A percentile compares a stretch with the other conserved stretches of the same genome.
phyloP scores from a whole-genome alignment of 495 filamentous ascomycete genomes.

The Astrothelium subdiscretum region DNA sequence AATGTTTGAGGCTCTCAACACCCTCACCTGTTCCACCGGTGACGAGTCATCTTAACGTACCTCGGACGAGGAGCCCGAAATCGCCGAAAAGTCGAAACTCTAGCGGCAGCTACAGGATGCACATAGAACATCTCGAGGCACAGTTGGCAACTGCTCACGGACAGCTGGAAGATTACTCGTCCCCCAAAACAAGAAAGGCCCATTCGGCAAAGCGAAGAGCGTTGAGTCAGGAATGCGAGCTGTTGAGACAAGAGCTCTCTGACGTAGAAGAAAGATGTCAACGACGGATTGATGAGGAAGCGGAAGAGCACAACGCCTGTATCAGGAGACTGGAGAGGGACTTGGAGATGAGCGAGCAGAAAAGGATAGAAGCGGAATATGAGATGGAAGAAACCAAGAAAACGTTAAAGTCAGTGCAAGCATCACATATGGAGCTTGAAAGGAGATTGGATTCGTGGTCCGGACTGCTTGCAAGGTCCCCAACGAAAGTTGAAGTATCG shows the following conservation, averaged over 20 bases:
- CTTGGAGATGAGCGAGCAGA: constrained; percentile 3
- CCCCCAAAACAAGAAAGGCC: constrained; percentile 7
- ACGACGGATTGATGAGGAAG: constrained; percentile 14
- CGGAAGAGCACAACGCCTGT: constrained; percentile 9
- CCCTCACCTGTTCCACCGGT: background rate
- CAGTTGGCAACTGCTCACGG: constrained; percentile 12
- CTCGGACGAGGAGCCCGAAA: background rate
- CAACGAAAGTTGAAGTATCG: constrained; percentile 14
- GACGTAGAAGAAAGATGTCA: constrained; percentile 18
- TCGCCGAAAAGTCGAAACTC: background rate
- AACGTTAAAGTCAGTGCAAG: constrained; percentile 11
- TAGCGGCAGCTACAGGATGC: constrained; percentile 5
- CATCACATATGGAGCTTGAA: constrained; percentile 17
- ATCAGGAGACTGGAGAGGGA: constrained; percentile 12
- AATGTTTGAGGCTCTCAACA: background rate
- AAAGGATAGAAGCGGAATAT: background rate
- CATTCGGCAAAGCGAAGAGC: constrained; percentile 11
- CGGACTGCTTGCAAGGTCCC: constrained; percentile 15
- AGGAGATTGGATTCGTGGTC: constrained; percentile 17
- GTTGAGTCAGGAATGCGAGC: constrained; percentile 5
- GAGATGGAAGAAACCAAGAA: constrained; percentile 2
- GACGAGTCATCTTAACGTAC: background rate
- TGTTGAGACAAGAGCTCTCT: constrained; percentile 10
- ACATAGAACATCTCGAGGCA: constrained; percentile 19
- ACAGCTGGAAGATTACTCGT: constrained; percentile 6